Conservation (phyloP, 75 land plant genomes). For the Cryptomeria japonica region DNA sequence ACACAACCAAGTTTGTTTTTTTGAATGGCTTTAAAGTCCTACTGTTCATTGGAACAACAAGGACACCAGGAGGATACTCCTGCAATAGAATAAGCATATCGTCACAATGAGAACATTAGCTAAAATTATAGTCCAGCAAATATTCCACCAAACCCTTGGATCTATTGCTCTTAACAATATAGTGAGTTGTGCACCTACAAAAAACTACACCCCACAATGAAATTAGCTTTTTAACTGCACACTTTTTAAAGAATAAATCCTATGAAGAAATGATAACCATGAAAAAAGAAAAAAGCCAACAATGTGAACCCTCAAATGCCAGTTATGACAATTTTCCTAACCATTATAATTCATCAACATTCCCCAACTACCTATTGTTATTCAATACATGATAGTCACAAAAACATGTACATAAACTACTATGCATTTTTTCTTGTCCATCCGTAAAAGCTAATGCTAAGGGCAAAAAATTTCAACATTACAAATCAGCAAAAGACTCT, state of each 20-base stretch:
- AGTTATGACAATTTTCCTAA: neutral
- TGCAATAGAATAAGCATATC: conserved; percentile 21
- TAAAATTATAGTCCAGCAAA: neutral
- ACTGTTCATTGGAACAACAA: conserved; percentile 74
- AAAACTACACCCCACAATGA: neutral
- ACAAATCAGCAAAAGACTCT: no score
- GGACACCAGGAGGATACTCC: conserved; percentile 94
- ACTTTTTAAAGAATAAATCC: neutral
- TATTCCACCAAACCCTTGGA: neutral
- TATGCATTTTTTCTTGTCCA: neutral
- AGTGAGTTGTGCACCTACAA: neutral
- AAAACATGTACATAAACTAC: neutral
- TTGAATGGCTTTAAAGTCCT: conserved; percentile 70
- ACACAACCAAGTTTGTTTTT: conserved; percentile 84
- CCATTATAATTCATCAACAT: neutral
- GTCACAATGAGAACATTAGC: neutral
- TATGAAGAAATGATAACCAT: neutral
- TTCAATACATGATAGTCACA: neutral
- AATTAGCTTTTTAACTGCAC: neutral
- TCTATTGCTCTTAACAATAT: neutral
- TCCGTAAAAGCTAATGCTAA: neutral
- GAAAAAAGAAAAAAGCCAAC: neutral
- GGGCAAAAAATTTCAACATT: neutral
- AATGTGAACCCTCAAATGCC: neutral
- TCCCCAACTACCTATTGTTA: neutral